Evolutionary conservation across 768 basidiomycete species (phyloP).

Genomic region (Candolleomyces eurysporus): DNA sequence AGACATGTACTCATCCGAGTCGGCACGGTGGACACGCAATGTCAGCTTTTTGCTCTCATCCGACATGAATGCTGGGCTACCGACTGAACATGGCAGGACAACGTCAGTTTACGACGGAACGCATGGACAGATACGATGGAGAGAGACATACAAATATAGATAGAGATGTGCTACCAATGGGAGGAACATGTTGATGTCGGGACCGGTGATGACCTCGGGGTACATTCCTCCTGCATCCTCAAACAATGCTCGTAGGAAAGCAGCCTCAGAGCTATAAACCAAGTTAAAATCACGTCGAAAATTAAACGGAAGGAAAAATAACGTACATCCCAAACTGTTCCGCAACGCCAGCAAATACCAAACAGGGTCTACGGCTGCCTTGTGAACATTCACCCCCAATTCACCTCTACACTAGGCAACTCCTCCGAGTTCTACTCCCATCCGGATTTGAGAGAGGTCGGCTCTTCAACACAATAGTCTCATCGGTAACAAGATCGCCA

Average conservation of each 20-base stretch:
- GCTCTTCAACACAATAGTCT: constrained; percentile 75
- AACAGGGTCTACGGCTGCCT: constrained; percentile 95
- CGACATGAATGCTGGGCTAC: constrained; percentile 73
- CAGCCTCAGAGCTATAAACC: constrained; percentile 63
- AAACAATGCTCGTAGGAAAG: constrained; percentile 88
- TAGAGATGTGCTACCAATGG: constrained; percentile 94
- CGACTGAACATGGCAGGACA: too few relatives aligned
- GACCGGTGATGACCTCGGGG: constrained; percentile 92
- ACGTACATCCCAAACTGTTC: constrained; percentile 90
- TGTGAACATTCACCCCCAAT: too few relatives aligned
- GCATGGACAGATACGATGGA: neutral
- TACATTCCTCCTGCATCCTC: constrained; percentile 97
- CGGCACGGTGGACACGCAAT: constrained; percentile 84
- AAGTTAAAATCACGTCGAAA: too few relatives aligned
- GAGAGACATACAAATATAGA: constrained; percentile 84
- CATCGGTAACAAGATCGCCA: constrained; percentile 77
- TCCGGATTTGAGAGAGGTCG: constrained; percentile 61
- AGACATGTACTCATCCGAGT: constrained; percentile 86
- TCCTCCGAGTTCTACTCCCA: constrained; percentile 47
- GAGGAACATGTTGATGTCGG: constrained; percentile 93
- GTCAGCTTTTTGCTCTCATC: constrained; percentile 81
- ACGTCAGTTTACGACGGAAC: too few relatives aligned
- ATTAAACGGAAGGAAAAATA: neutral
- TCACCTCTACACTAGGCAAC: constrained; percentile 82
- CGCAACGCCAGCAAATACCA: constrained; percentile 93